Evolutionary conservation across 345 rosid species (phyloP).

Genomic region (Lumnitzera racemosa): DNA sequence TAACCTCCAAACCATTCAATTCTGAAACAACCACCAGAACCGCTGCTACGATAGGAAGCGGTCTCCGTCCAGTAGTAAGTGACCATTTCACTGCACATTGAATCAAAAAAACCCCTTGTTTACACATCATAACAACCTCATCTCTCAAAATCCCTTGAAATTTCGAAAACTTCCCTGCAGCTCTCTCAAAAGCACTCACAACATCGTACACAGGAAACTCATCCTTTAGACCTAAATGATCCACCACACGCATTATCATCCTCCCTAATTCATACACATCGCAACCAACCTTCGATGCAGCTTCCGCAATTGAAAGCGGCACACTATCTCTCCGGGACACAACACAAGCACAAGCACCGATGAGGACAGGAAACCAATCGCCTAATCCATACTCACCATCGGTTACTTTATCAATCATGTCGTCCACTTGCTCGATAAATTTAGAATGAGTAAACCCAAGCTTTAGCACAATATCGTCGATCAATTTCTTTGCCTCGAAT

Average conservation of each 20-base stretch:
- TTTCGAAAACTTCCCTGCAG: constrained; percentile 17
- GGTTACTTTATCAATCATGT: constrained; percentile 37
- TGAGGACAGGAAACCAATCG: constrained; percentile 55
- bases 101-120: constrained; percentile 66
- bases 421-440: constrained; percentile 24
- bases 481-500: constrained; percentile 44
- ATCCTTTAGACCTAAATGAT: constrained; percentile 29
- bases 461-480: constrained; percentile 21
- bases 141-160: constrained; percentile 30
- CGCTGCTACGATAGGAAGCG: constrained; percentile 64
- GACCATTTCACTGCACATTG: constrained; percentile 76
- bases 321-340: constrained; percentile 39
- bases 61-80: constrained; percentile 68
- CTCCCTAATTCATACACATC: constrained; percentile 60
- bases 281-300: constrained; percentile 32
- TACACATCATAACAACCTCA: constrained; percentile 32
- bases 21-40: constrained; percentile 59
- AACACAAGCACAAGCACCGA: constrained; percentile 67
- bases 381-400: constrained; percentile 61
- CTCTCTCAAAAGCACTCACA: constrained; percentile 38
- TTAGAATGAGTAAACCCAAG: constrained; percentile 22
- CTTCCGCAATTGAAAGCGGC: constrained; percentile 44
- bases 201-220: constrained; percentile 45
- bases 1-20: constrained; percentile 41
- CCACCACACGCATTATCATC: constrained; percentile 61